These are phyloP conservation scores for Oryza coarctata DNA, from an alignment of 176 grass and related monocot genomes.

Conservation along the genomic window DNA sequence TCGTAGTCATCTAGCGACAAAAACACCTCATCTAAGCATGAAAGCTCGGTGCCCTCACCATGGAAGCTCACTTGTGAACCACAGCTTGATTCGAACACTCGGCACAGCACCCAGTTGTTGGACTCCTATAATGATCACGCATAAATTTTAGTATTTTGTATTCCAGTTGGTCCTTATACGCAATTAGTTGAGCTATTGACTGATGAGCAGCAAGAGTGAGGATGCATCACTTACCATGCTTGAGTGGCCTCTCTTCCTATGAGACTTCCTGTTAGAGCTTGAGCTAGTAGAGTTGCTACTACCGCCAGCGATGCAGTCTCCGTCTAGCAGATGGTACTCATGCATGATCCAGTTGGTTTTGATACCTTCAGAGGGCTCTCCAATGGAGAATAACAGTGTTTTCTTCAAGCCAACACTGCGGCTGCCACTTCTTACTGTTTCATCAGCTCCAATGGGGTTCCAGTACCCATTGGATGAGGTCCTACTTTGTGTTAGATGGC, in stretches of 20 bases:
- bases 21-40: slow-evolving; percentile 92
- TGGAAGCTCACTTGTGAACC: slow-evolving; percentile 63
- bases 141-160: background rate
- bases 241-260: slow-evolving; percentile 51
- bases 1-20: slow-evolving; percentile 85
- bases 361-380: slow-evolving; percentile 49
- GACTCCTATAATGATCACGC: slow-evolving; percentile 46
- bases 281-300: slow-evolving; percentile 22
- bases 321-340: slow-evolving; percentile 69
- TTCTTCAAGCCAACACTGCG: slow-evolving; percentile 60
- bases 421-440: slow-evolving; percentile 44
- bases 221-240: slow-evolving; percentile 45
- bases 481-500: slow-evolving; percentile 38
- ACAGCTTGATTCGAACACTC: slow-evolving; percentile 60
- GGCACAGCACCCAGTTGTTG: slow-evolving; percentile 73
- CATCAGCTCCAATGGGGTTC: slow-evolving; percentile 44
- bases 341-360: slow-evolving; percentile 91
- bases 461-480: slow-evolving; percentile 56
- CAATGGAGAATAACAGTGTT: slow-evolving; percentile 63
- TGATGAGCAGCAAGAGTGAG: background rate
- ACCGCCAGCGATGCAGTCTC: slow-evolving; percentile 10
- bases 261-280: slow-evolving; percentile 38
- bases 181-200: background rate
- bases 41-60: slow-evolving; percentile 67
- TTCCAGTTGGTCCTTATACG: background rate